Conservation (phyloP, 2,329 filamentous ascomycete genomes). For the Pyricularia sp. region DNA sequence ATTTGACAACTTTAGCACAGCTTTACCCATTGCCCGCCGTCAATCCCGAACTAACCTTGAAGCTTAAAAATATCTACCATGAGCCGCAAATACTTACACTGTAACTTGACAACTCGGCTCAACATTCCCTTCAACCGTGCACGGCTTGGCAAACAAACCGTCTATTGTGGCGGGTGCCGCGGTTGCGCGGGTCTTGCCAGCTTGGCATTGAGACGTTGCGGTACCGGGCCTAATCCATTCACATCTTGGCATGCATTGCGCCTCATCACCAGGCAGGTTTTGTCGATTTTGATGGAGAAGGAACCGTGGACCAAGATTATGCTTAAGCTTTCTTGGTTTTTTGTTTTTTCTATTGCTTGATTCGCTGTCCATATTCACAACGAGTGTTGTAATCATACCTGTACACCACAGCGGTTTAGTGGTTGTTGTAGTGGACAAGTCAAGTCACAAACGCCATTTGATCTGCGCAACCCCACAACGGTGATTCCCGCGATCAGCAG, state of each 20-base stretch:
- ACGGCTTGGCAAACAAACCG: not conserved
- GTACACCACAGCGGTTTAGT: too few species aligned
- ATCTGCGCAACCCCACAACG: too few species aligned
- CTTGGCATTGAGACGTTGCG: not conserved
- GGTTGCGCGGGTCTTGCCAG: not conserved
- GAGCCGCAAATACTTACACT: not conserved
- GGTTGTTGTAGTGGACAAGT: too few species aligned
- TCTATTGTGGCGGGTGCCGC: not conserved
- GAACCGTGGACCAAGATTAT: not conserved
- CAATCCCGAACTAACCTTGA: not conserved
- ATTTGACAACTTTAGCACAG: too few species aligned
- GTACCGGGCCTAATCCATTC: not conserved
- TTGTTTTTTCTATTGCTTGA: not conserved
- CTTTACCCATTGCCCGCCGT: too few species aligned
- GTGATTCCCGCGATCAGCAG: too few species aligned
- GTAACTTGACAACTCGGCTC: not conserved
- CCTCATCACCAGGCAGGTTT: not conserved
- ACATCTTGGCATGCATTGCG: not conserved
- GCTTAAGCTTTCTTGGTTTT: not conserved
- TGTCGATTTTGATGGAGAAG: not conserved
- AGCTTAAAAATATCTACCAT: not conserved
- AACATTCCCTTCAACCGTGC: not conserved
- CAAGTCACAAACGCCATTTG: too few species aligned
- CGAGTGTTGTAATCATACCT: too few species aligned
- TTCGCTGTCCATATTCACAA: not conserved